A percentile compares a stretch with the other conserved stretches of the same genome.
Conservation (phyloP, 257 asterid species). For the Nicotiana tomentosiformis region DNA sequence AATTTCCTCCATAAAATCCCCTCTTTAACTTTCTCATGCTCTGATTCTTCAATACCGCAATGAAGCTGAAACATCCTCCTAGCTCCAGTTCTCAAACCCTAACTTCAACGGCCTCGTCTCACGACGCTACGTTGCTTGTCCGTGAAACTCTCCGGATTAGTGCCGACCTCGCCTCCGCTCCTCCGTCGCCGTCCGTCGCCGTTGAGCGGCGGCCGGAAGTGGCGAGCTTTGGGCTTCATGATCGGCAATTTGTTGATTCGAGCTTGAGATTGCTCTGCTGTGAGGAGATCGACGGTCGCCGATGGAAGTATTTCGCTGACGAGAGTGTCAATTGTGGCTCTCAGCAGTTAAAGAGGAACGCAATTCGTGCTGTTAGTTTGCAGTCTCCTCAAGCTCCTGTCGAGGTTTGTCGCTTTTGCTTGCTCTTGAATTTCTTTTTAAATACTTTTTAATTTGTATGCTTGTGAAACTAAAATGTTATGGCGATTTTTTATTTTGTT, state of each 20-base stretch:
- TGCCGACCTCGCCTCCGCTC: constrained; percentile 90
- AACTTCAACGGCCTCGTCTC: constrained; percentile 34
- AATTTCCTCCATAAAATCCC: constrained; percentile 1
- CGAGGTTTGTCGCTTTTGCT: constrained; percentile 41
- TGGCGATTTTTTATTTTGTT: no score
- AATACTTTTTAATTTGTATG: no score
- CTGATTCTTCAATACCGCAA: constrained; percentile 14
- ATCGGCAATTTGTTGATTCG: constrained; percentile 58
- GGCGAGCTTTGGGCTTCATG: constrained; percentile 49
- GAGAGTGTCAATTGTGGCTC: constrained; percentile 18
- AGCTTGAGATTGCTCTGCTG: constrained; percentile 78
- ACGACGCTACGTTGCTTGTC: constrained; percentile 69
- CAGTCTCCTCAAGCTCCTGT: constrained; percentile 71
- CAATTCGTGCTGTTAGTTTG: constrained; percentile 68
- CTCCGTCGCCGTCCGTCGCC: constrained; percentile 35
- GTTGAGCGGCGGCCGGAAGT: constrained; percentile 21
- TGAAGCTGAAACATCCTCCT: constrained; percentile 67
- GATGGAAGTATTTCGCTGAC: constrained; percentile 81
- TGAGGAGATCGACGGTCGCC: constrained; percentile 88
- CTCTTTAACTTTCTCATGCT: not conserved
- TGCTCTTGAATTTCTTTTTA: not conserved
- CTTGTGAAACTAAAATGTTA: no score
- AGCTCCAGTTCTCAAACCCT: constrained; percentile 65
- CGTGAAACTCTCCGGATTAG: constrained; percentile 96
- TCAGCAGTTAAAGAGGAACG: constrained; percentile 51